Evolutionary conservation across 148 eudicot genomes (phyloP).

Genomic region (Camellia lanceoleosa): DNA sequence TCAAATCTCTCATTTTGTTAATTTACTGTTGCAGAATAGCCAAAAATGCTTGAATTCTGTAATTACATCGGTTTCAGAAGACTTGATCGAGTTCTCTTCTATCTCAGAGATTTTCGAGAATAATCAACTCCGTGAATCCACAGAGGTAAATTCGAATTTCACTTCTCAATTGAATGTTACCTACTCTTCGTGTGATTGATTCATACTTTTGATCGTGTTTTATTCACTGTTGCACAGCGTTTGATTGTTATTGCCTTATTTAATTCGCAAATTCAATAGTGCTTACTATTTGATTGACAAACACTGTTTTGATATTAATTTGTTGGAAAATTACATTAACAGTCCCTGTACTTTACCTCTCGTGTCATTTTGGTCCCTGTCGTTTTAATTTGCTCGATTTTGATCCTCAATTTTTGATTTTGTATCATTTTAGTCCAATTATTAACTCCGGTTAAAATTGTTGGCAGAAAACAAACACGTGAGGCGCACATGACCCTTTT

Average conservation of each 20-base stretch:
- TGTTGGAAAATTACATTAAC: no score
- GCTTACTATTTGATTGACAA: neutral
- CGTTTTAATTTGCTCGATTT: no score
- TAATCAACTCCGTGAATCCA: constrained; percentile 16
- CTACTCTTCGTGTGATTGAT: neutral
- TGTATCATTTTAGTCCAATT: no score
- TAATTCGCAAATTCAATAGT: neutral
- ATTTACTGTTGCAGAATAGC: constrained; percentile 15
- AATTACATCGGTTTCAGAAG: constrained; percentile 35
- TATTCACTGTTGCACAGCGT: neutral
- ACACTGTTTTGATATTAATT: neutral
- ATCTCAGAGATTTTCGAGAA: constrained; percentile 19
- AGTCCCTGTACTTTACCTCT: no score
- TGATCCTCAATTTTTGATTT: no score
- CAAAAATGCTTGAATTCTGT: constrained; percentile 47
- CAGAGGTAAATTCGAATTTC: constrained; percentile 32
- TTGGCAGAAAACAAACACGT: no score
- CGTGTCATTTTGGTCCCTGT: no score
- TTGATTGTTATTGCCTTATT: neutral
- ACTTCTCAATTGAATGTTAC: neutral
- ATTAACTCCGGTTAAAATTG: no score
- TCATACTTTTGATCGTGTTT: neutral
- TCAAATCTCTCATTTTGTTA: neutral
- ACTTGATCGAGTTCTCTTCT: constrained; percentile 21
- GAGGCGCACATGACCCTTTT: no score